These are phyloP conservation scores for Phytopythium sindhum DNA, from an alignment of 352 stramenopile species.

Conservation along the genomic window DNA sequence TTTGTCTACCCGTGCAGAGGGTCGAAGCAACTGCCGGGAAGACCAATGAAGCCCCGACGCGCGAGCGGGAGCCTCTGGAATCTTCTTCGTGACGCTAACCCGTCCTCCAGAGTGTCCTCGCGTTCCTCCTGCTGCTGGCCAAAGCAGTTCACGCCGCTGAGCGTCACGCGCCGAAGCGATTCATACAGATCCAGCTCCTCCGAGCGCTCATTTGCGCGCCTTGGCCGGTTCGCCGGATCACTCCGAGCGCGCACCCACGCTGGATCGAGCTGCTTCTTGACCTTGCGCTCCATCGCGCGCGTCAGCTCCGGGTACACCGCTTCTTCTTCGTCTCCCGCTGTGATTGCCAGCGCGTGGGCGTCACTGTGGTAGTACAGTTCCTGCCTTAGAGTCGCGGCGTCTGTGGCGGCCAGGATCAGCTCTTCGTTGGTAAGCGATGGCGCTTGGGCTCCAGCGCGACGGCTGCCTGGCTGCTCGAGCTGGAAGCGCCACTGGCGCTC, in stretches of 20 bases:
- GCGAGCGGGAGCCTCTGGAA: constrained; percentile 16
- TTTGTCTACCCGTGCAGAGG: not conserved
- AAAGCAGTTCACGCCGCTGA: not conserved
- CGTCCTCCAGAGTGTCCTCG: not conserved
- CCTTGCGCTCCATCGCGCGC: constrained; percentile 49
- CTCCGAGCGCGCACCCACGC: constrained; percentile 56
- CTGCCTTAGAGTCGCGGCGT: constrained; percentile 30
- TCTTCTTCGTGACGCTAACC: too few relatives aligned
- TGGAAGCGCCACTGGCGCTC: constrained; percentile 30
- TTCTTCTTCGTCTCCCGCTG: not conserved
- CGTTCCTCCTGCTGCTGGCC: not conserved
- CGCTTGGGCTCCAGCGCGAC: constrained; percentile 5
- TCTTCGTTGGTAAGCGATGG: constrained; percentile 32
- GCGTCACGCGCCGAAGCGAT: constrained; percentile 20
- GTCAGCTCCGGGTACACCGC: constrained; percentile 25
- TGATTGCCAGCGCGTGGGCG: not conserved
- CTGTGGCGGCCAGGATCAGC: constrained; percentile 40
- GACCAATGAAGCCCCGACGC: constrained; percentile 38
- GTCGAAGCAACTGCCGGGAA: constrained; percentile 59
- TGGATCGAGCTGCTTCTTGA: constrained; percentile 62
- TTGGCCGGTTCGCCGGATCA: constrained; percentile 48
- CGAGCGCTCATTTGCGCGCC: constrained; percentile 35
- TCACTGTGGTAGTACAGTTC: not conserved
- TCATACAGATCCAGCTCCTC: constrained; percentile 54
- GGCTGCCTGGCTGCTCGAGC: constrained; percentile 11